Evolutionary conservation across 208 protist genomes (phyloP), one percentile per base, ranked within the genome.

Genomic region (Acanthamoeba sp.): DNA sequence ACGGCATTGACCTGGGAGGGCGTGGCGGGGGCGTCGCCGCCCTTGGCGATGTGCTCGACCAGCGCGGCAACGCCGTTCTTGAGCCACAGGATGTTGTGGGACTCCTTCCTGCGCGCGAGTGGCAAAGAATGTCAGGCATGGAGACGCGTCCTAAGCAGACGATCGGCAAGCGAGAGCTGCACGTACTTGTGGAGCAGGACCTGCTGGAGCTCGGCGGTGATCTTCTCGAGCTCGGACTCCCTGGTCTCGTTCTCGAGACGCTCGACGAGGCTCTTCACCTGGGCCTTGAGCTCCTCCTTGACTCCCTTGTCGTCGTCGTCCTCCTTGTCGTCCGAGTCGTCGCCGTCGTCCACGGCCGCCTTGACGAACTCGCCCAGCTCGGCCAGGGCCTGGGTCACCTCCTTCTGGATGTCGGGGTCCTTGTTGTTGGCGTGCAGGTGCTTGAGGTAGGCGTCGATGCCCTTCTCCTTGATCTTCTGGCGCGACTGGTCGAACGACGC

Each of bases 361-460:
- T 88, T 88, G n/a, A 88, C 80, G 52, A 45, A 88, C 52, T 88
- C 80, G 80, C 80, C 80, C 80, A 88, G 36, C 48, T 88, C 80
- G 80, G 80, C 80, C 29, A 88, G 36, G 29, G 80, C 80, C 48
- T 88, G 48, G 4, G 42, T 55, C 29, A 88, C 80, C 80, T 88
- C 80, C 80, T 88, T 88, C 16, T n/a, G 80, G 10, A 88, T 38
- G 36, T 88, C 80, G 27, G 80, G 45, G 52, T 88, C 80, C 80
- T 88, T 88, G 80, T 64, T 1, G n/a, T 52, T 34, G 40, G 42
- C 52, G 27, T 55, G 48, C 18, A 66, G 80, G 48, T 36, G 27
- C 80, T 88, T 55, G 52, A 88, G 80, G 40, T 48, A 59, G n/a
- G 48, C 52, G 48, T 66, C 80, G 29, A 88, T 64, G 52, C 80